Base-by-base conservation (phyloP, 768 basidiomycete genomes). In the Russula olivacea region DNA sequence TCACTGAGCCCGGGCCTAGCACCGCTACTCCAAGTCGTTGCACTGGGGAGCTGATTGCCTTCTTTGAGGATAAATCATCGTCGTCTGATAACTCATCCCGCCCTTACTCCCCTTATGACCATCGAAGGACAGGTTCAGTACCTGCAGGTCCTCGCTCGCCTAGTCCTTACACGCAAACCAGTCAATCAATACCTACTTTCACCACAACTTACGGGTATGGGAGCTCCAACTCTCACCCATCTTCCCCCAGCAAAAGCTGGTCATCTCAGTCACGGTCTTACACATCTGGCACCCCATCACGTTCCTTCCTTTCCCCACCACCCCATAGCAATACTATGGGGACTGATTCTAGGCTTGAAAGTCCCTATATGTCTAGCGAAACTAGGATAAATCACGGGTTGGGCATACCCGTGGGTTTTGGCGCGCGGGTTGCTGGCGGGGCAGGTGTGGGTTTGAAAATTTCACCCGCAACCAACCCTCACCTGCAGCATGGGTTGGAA, bases 21-120 rank as follows among this genome's bases (percentile, higher is more conserved):
- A 55, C n/a, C 30, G 47, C 80, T 50, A 82, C 83, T 2, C 77
- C 64, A 30, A 74, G 75, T n/a, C 72, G 85, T 40, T 82, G 87
- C 17, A 79, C 88, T 0, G 86, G 79, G 15, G 85, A 88, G 59
- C 80, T 92, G 54, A 87, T 88, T 43, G 88, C 89, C 0, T 83
- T 86, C 32, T 92, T 91, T 63, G 90, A 86, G 65, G 79, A 81
- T 62, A 78, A 76, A 61, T 76, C 80, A 9, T 75, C 80, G 10
- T 76, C 74, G 34, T 77, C 77, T 41, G 67, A 45, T 58, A 55
- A 17, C 52, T 58, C 32, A 48, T 66, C 23, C 74, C 77, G 2
- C 71, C 17, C 76, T 2, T 63, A 62, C 5, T 68, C 73, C 17
- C 74, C 58, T 19, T 61, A 71, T 25, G 72, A 77, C n/a, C 86